A percentile compares a stretch with the other conserved stretches of the same genome.
Evolutionary conservation across 1,139 yeast species (phyloP).

Genomic region (Candida sp.): DNA sequence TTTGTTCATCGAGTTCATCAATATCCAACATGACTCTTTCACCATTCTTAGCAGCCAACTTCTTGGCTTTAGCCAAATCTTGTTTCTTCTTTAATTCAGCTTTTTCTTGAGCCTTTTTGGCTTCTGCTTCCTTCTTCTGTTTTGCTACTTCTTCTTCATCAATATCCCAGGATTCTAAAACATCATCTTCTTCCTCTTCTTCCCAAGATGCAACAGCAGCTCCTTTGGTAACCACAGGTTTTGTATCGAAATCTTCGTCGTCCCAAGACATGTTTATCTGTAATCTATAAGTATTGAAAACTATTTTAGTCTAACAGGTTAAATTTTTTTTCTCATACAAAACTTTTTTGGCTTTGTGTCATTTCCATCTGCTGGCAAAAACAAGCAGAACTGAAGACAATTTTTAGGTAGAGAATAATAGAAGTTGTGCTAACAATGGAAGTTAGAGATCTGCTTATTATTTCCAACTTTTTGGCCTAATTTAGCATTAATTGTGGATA

Average conservation of each 20-base stretch:
- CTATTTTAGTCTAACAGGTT: too few relatives aligned
- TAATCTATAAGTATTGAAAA: not conserved
- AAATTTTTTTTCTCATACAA: not conserved
- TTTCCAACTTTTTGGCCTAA: too few relatives aligned
- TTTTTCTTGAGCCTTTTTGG: conserved; percentile 42
- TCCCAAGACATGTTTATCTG: conserved; percentile 56
- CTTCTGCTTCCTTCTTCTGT: conserved; percentile 40
- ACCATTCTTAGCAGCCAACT: conserved; percentile 29
- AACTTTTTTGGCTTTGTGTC: not conserved
- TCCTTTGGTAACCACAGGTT: conserved; percentile 35
- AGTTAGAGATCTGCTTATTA: too few relatives aligned
- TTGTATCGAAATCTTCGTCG: conserved; percentile 87
- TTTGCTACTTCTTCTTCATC: conserved; percentile 59
- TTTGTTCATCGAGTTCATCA: conserved; percentile 61
- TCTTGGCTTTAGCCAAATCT: conserved; percentile 39
- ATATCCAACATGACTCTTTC: conserved; percentile 42
- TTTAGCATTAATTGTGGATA: too few relatives aligned
- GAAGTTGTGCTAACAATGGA: too few relatives aligned
- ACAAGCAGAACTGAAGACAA: too few relatives aligned
- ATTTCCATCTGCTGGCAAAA: not conserved
- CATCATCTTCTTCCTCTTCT: conserved; percentile 81
- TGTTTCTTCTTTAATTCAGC: conserved; percentile 36
- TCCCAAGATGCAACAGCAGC: conserved; percentile 66
- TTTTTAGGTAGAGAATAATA: too few relatives aligned
- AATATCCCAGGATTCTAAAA: conserved; percentile 80